Evolutionary conservation across 2,329 filamentous ascomycete species (phyloP).

Genomic region (Pseudogymnoascus sp.): DNA sequence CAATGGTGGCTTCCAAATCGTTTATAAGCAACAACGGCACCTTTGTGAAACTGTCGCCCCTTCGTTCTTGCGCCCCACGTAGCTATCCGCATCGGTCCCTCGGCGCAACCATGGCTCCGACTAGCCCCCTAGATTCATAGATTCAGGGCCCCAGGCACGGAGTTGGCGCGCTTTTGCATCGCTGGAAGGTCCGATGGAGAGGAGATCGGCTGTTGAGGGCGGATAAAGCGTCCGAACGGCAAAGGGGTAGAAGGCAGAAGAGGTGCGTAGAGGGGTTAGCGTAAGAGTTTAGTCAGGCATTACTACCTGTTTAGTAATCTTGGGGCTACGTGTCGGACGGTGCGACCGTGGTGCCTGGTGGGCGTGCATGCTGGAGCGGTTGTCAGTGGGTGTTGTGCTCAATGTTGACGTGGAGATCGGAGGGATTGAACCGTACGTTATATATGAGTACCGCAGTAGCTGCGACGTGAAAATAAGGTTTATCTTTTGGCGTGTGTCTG

Average conservation of each 20-base stretch:
- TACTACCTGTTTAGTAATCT: neutral
- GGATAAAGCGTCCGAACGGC: neutral
- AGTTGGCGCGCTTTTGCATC: neutral
- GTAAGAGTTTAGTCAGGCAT: neutral
- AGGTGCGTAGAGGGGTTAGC: neutral
- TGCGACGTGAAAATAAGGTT: neutral
- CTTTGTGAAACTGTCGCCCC: neutral
- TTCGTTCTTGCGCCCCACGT: neutral
- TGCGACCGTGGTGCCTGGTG: neutral
- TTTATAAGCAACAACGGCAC: neutral
- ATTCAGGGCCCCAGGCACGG: neutral
- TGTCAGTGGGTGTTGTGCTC: neutral
- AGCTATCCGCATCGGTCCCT: neutral
- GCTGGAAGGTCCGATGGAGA: neutral
- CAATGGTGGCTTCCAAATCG: neutral
- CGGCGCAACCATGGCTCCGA: slow-evolving; percentile 1
- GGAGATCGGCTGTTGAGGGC: neutral
- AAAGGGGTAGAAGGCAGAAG: slow-evolving; percentile 1
- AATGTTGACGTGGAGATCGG: neutral
- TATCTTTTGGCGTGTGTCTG: neutral
- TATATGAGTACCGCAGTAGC: neutral
- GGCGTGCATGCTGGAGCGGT: neutral
- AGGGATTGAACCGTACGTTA: neutral
- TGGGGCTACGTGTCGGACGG: neutral
- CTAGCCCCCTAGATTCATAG: neutral